Evolutionary conservation across 176 grass and related monocot genomes (phyloP).

Genomic region (Eremochloa ophiuroides): DNA sequence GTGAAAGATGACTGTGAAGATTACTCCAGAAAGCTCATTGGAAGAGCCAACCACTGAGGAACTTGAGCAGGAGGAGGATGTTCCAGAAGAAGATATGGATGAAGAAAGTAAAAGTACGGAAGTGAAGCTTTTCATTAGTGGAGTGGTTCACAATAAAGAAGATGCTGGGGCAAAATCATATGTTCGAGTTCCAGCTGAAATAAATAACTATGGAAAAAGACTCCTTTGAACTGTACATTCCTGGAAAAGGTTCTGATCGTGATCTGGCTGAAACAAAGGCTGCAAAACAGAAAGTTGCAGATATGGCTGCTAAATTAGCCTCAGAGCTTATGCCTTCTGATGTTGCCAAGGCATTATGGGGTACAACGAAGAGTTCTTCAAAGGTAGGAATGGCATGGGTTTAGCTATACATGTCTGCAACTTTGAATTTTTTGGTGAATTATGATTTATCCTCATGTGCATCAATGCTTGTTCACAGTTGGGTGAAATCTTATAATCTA

Average conservation of each 20-base stretch:
- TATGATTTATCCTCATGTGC: background rate
- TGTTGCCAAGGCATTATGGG: conserved; percentile 69
- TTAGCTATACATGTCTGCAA: conserved; percentile 1
- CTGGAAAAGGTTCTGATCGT: conserved; percentile 48
- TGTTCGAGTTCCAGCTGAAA: conserved; percentile 73
- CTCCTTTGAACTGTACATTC: conserved; percentile 73
- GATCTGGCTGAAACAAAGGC: conserved; percentile 54
- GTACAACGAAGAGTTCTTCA: conserved; percentile 58
- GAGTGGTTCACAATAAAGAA: conserved; percentile 86
- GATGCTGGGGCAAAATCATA: conserved; percentile 56
- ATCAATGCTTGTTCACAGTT: background rate
- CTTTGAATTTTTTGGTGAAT: background rate
- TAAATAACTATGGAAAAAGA: conserved; percentile 71
- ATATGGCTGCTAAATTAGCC: conserved; percentile 64
- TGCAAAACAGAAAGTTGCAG: conserved; percentile 60
- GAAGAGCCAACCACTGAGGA: conserved; percentile 45
- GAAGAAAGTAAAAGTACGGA: conserved; percentile 58
- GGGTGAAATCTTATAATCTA: background rate
- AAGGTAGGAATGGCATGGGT: conserved; percentile 47
- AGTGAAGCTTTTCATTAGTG: conserved; percentile 72
- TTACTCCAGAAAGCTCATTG: conserved; percentile 37
- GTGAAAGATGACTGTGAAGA: conserved; percentile 64
- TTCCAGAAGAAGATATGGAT: conserved; percentile 39
- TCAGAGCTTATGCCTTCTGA: conserved; percentile 91
- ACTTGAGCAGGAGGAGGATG: conserved; percentile 44